Evolutionary conservation across 306 rosid species (phyloP), one percentile per base, ranked within the genome.

Genomic region (Quercus wislizeni): DNA sequence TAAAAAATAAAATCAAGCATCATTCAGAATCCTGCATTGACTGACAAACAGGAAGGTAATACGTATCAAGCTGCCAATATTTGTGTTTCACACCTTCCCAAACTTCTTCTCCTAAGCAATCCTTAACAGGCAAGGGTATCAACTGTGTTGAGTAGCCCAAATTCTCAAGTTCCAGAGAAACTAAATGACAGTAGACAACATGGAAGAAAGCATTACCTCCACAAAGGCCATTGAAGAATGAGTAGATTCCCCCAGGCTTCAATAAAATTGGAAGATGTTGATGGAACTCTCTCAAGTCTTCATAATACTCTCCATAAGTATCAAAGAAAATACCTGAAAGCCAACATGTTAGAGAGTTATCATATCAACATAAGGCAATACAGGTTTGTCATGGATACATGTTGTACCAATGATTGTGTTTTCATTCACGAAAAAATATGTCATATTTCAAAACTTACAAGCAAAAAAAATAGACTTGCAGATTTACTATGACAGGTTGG

Each of bases 61-160:
- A 93, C 5, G 92, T 90, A 87, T 95, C 96, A 73, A 95, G 98
- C 79, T 95, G 98, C 99, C 99, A 95, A 80, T 95, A 95, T 87
- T 86, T 90, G 74, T 93, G 99, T 83, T 91, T 93, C 78, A 95
- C 96, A 84, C 96, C 98, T 87, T 93, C 91, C 99, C 99, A 91
- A 52, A 91, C 91, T 80, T 91, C 74, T 55, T 88, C 94, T 68
- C 90, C 96, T 85, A 93, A 83, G 79, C 99, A 93, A 82, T 91
- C 94, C 88, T 91, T 93, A 75, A 95, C 98, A 21, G 99, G 97
- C 88, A 93, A 76, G 15, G 98, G 96, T 76, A 93, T 91, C 69
- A 95, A 85, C 76, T 89, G 97, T 7, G 99, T 91, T 38, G 98
- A 90, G 85, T 90, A 93, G 25, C 96, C 97, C 86, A 95, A 75